A percentile compares a stretch with the other conserved stretches of the same genome.
These are phyloP conservation scores for Rhodotorula sp. DNA, from an alignment of 1,284 basidiomycete genomes.

Conservation along the genomic window DNA sequence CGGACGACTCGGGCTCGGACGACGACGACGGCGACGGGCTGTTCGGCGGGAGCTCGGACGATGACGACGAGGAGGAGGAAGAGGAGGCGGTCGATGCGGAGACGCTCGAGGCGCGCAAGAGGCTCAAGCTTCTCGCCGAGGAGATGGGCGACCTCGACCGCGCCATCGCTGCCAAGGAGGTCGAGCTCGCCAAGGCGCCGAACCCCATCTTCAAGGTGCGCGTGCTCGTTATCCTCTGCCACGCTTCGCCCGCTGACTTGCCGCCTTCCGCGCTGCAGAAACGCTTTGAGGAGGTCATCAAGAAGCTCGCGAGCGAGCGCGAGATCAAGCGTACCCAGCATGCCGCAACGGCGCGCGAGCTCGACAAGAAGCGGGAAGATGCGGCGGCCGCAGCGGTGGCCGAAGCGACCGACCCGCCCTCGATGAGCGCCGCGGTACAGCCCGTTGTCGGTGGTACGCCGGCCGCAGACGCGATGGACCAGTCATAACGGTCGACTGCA, in stretches of 20 bases:
- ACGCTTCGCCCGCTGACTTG: not conserved
- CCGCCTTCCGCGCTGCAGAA: constrained; percentile 57
- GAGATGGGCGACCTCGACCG: constrained; percentile 87
- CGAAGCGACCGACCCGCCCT: constrained; percentile 19
- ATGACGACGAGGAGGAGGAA: constrained; percentile 57
- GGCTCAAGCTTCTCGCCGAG: constrained; percentile 70
- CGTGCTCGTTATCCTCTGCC: not conserved
- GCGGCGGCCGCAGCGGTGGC: constrained; percentile 17
- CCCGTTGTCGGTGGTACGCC: constrained; percentile 5
- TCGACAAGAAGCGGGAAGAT: constrained; percentile 31
- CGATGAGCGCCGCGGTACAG: constrained; percentile 8
- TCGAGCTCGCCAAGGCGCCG: constrained; percentile 78
- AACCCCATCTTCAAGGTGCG: constrained; percentile 82
- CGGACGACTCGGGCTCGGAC: constrained; percentile 40
- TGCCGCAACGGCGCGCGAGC: constrained; percentile 37
- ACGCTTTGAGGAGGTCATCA: constrained; percentile 89
- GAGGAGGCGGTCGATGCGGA: constrained; percentile 39
- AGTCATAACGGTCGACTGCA: not conserved
- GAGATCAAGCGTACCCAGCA: constrained; percentile 76
- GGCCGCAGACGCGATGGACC: constrained; percentile 13
- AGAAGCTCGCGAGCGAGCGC: constrained; percentile 80
- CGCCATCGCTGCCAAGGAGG: constrained; percentile 80
- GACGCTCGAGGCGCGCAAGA: constrained; percentile 52
- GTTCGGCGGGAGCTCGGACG: constrained; percentile 45
- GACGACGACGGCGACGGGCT: constrained; percentile 44